A percentile compares a stretch with the other conserved stretches of the same genome.
phyloP scores from a whole-genome alignment of 1,284 basidiomycete genomes.

The Trametes sp. region DNA sequence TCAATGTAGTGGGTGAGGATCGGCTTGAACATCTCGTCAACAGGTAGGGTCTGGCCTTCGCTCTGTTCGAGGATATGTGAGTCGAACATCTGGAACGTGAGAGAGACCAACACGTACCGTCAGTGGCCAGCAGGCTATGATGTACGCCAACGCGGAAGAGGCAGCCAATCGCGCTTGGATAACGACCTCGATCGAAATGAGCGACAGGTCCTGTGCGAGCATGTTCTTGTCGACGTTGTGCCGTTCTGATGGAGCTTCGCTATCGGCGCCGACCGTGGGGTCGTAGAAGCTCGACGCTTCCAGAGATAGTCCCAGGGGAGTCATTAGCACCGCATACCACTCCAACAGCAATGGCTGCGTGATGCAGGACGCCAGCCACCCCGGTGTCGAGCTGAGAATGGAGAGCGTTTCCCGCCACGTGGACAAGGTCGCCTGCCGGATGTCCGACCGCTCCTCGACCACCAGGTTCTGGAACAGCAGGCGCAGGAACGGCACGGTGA shows the following conservation, averaged over 20 bases:
- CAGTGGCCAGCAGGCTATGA: constrained; percentile 74
- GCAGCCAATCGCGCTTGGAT: constrained; percentile 86
- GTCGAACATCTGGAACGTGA: background rate
- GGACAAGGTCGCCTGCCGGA: constrained; percentile 80
- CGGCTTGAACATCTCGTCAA: constrained; percentile 71
- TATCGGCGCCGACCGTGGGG: constrained; percentile 55
- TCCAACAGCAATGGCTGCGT: constrained; percentile 66
- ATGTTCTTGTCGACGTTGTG: constrained; percentile 99
- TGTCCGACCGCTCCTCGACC: constrained; percentile 89
- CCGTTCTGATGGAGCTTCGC: constrained; percentile 60
- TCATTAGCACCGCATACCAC: constrained; percentile 93
- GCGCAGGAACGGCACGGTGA: constrained; percentile 79
- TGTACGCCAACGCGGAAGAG: constrained; percentile 80
- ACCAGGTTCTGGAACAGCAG: constrained; percentile 96
- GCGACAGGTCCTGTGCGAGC: constrained; percentile 88
- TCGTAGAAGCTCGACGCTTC: constrained; percentile 79
- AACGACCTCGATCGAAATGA: constrained; percentile 83
- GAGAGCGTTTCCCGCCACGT: constrained; percentile 83
- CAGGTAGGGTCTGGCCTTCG: constrained; percentile 41
- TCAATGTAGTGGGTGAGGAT: constrained; percentile 83
- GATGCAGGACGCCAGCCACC: constrained; percentile 60
- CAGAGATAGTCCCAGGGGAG: constrained; percentile 86
- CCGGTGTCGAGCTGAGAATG: constrained; percentile 55
- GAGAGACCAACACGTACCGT: constrained; percentile 50
- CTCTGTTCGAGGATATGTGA: constrained; percentile 15